Conservation (phyloP, 176 grass and related monocot genomes). For the Oryza longistaminata region DNA sequence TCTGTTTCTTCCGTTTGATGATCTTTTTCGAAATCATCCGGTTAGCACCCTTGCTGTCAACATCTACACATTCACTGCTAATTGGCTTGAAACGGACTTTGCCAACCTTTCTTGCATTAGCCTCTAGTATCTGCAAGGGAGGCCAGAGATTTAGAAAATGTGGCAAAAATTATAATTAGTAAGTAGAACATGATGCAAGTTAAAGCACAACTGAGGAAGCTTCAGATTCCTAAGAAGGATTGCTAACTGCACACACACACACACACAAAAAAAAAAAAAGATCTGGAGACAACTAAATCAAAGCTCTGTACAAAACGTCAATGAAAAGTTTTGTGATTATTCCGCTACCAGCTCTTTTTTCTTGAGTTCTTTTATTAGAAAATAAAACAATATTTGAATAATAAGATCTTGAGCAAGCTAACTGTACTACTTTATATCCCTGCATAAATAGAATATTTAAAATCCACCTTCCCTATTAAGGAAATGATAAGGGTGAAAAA, state of each 20-base stretch:
- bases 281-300: not conserved
- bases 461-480: not conserved
- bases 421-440: not conserved
- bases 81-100: constrained; percentile 82
- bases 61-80: constrained; percentile 53
- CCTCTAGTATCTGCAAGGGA: constrained; percentile 64
- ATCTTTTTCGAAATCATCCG: constrained; percentile 59
- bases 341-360: not conserved
- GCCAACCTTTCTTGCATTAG: constrained; percentile 67
- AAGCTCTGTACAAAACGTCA: not conserved
- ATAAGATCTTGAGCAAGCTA: not conserved
- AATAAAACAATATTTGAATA: not conserved
- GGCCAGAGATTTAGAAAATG: not conserved
- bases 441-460: not conserved
- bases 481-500: not conserved
- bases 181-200: not conserved
- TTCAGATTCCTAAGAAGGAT: not conserved
- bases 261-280: not conserved
- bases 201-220: not conserved
- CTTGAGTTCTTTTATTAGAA: not conserved
- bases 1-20: constrained; percentile 70
- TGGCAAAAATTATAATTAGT: not conserved
- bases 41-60: constrained; percentile 54
- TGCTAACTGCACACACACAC: too few species aligned
- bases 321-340: not conserved